Evolutionary conservation across 73 alveolate species (phyloP).

Genomic region (Effrenium voratum): DNA sequence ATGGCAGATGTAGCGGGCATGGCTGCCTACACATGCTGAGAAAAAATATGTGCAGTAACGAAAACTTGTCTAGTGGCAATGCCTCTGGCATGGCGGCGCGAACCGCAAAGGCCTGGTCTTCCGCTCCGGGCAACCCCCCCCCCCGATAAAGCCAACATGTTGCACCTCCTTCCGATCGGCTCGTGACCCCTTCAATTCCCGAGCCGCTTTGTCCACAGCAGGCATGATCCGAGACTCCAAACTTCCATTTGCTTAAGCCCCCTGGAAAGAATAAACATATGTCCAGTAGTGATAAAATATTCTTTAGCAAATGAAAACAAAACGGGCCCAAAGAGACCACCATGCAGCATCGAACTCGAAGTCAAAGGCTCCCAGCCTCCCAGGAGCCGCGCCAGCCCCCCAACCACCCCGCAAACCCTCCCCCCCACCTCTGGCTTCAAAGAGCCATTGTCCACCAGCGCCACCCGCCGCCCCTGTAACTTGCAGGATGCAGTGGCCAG

Average conservation of each 20-base stretch:
- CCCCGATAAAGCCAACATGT: too few species aligned
- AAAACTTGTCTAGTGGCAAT: neutral
- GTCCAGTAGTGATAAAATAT: too few species aligned
- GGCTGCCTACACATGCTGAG: too few species aligned
- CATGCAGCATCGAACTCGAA: neutral
- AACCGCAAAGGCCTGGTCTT: neutral
- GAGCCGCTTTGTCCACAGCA: too few species aligned
- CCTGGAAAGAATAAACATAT: too few species aligned
- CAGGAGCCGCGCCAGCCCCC: neutral
- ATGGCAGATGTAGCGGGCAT: too few species aligned
- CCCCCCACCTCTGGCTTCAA: conserved; percentile 66
- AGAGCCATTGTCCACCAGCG: conserved; percentile 87
- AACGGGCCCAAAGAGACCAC: neutral
- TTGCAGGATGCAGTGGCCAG: too few species aligned
- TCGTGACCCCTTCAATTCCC: too few species aligned
- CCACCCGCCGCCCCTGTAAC: conserved; percentile 61
- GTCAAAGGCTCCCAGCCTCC: neutral
- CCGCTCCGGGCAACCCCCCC: neutral
- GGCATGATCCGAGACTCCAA: too few species aligned
- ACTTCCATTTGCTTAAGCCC: too few species aligned
- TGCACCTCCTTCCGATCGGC: too few species aligned
- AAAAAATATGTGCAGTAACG: too few species aligned
- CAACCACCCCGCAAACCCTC: neutral
- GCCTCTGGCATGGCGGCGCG: neutral
- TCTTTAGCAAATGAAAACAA: neutral